Base-by-base conservation (phyloP, 164 flowering plant species). In the Sedum album region DNA sequence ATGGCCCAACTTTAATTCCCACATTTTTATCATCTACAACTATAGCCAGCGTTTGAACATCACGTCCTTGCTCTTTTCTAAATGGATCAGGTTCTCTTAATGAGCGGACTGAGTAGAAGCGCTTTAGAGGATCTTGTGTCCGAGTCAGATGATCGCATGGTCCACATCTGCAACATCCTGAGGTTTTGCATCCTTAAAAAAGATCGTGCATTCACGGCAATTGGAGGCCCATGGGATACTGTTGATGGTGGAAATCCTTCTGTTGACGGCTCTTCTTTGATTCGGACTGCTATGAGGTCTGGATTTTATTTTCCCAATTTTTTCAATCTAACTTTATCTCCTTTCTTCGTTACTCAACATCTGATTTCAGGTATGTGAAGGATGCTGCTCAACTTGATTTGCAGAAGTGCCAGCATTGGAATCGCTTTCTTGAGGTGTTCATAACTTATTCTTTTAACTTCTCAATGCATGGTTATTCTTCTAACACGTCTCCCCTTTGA, bases 361-460 rank as follows among this genome's bases (percentile, higher is more conserved):
- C 71, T 68, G 35, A 31, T 55, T 69, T 66, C 69, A 94, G 97
- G 77, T 74, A 87, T 80, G 84, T 89, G 9, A 89, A 82, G 75
- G 89, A 85, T 66, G 67, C 82, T 5, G 74, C 83, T 51, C 87
- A 83, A 69, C 86, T 94, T 71, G 93, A 94, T 79, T 67, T 94
- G 73, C 83, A 77, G 55, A 83, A 76, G 33, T 91, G 96, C 73
- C 80, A 66, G 70, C 79, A 82, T 41, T 94, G 98, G 98, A 94
- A 89, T 79, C 95, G 89, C 49, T 94, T 94, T 73, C 85, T 91
- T 67, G 98, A 94, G 97, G 98, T 89, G 74, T 62, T 10, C 67
- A 57, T 31, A 25, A 17, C 65, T 46, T 14, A 39, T 38, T 38
- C 10, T 65, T n/a, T 65, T 9, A 21, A 6, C 46, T 18, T 15